Percentiles rank a stretch among this genome's conserved stretches.
phyloP scores from a whole-genome alignment of 108 stramenopile species.

The Mediolabrus comicus region DNA sequence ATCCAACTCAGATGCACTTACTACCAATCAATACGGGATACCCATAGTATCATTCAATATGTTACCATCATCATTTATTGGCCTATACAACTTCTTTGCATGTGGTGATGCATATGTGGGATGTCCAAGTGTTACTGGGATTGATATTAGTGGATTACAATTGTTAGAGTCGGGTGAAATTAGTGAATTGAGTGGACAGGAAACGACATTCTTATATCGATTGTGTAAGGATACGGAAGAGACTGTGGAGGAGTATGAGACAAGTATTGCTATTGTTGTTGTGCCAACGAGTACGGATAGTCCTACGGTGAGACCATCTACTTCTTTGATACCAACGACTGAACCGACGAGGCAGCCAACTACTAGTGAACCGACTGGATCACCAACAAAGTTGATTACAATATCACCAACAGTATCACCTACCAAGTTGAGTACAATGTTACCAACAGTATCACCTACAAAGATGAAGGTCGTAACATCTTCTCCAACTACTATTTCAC shows the following conservation, averaged over 20 bases:
- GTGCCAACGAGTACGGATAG: not conserved
- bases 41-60: slow-evolving; percentile 12
- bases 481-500: not conserved
- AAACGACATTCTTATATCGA: not conserved
- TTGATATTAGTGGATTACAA: slow-evolving; percentile 30
- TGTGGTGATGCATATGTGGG: slow-evolving; percentile 30
- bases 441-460: not conserved
- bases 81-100: slow-evolving; percentile 33
- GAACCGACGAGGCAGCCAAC: no score
- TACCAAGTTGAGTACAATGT: no score
- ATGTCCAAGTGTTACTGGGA: slow-evolving; percentile 30
- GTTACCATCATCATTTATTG: slow-evolving; percentile 16
- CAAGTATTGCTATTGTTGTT: not conserved
- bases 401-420: no score
- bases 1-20: not conserved
- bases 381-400: no score
- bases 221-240: slow-evolving; percentile 13
- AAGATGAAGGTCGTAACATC: not conserved
- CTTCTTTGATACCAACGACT: not conserved
- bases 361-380: no score
- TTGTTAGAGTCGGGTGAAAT: not conserved
- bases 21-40: slow-evolving; percentile 21
- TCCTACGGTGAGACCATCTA: not conserved
- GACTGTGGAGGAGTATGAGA: not conserved
- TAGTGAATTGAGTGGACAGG: slow-evolving; percentile 7